A percentile compares a stretch with the other conserved stretches of the same genome.
phyloP scores from a whole-genome alignment of 2,329 filamentous ascomycete genomes.

The Aspergillus tanneri region DNA sequence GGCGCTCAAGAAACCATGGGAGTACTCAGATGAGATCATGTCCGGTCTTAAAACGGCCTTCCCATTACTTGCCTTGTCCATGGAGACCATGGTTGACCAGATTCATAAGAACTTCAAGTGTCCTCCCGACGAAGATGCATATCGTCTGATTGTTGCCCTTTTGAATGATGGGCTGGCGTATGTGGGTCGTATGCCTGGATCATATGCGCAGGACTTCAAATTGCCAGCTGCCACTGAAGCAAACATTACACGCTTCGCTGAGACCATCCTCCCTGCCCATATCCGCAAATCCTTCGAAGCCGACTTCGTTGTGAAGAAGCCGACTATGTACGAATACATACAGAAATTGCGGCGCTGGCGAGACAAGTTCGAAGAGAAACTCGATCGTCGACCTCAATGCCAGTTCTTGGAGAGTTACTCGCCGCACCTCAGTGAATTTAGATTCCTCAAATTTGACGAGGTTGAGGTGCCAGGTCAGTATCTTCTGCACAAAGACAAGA shows the following conservation, averaged over 20 bases:
- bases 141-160: conserved; percentile 92
- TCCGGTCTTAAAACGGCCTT: conserved; percentile 95
- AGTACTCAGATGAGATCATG: conserved; percentile 94
- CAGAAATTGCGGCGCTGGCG: conserved; percentile 94
- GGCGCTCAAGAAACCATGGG: conserved; percentile 79
- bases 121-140: conserved; percentile 95
- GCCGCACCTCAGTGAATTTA: conserved; percentile 90
- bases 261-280: conserved; percentile 90
- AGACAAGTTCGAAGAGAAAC: conserved; percentile 96
- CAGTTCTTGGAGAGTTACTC: conserved; percentile 82
- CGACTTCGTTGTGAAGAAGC: conserved; percentile 94
- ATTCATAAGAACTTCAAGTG: conserved; percentile 99
- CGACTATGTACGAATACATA: conserved; percentile 98
- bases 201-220: conserved; percentile 88
- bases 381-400: conserved; percentile 75
- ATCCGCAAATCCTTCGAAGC: conserved; percentile 95
- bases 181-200: conserved; percentile 79
- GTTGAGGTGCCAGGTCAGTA: conserved; percentile 98
- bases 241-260: conserved; percentile 94
- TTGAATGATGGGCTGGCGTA: conserved; percentile 94
- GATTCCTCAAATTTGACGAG: conserved; percentile 97
- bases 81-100: conserved; percentile 99
- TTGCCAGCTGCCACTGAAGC: conserved; percentile 85
- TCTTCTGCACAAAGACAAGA: conserved; percentile 95
- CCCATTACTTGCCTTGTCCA: conserved; percentile 88